Percentiles rank a stretch among this genome's conserved stretches.
Evolutionary conservation across 768 basidiomycete genomes (phyloP).

Genomic region (Leccinellum luteum): DNA sequence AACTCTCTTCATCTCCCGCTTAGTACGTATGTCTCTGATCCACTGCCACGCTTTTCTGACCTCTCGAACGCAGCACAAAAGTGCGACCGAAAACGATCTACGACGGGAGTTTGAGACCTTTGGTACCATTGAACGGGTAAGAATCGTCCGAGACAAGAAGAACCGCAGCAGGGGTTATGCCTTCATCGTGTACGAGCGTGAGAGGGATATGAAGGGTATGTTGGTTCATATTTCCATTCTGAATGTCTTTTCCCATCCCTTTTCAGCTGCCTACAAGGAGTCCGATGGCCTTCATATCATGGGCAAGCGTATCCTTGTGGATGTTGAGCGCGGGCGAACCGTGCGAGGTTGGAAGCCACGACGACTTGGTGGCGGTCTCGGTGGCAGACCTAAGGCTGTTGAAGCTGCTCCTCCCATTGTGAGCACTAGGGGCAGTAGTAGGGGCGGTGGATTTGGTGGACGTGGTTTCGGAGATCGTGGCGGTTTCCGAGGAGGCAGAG

Average conservation of each 20-base stretch:
- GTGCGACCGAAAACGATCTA: slow-evolving; percentile 86
- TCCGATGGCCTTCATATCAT: slow-evolving; percentile 95
- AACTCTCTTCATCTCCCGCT: slow-evolving; percentile 91
- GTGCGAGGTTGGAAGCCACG: slow-evolving; percentile 99
- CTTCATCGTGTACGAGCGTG: slow-evolving; percentile 96
- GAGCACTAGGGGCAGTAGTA: slow-evolving; percentile 28
- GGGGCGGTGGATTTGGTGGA: slow-evolving; percentile 42
- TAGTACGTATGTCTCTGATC: slow-evolving; percentile 48
- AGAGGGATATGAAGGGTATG: slow-evolving; percentile 98
- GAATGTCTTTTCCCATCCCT: slow-evolving; percentile 16
- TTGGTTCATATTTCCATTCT: slow-evolving; percentile 10
- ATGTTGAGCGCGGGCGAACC: slow-evolving; percentile 96
- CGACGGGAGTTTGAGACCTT: slow-evolving; percentile 94
- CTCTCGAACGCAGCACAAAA: slow-evolving; percentile 67
- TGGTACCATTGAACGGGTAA: slow-evolving; percentile 91
- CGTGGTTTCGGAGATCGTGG: slow-evolving; percentile 36
- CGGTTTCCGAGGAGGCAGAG: slow-evolving; percentile 40
- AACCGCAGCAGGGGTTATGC: slow-evolving; percentile 88
- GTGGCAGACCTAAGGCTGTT: slow-evolving; percentile 88
- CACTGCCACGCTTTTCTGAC: slow-evolving; percentile 10
- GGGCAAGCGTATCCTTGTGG: slow-evolving; percentile 94
- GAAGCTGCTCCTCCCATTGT: slow-evolving; percentile 37
- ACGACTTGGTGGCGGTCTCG: slow-evolving; percentile 95
- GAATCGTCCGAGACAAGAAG: slow-evolving; percentile 91
- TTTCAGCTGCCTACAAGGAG: slow-evolving; percentile 91